Conservation (phyloP, 768 basidiomycete genomes). For the Saitozyma sp. region DNA sequence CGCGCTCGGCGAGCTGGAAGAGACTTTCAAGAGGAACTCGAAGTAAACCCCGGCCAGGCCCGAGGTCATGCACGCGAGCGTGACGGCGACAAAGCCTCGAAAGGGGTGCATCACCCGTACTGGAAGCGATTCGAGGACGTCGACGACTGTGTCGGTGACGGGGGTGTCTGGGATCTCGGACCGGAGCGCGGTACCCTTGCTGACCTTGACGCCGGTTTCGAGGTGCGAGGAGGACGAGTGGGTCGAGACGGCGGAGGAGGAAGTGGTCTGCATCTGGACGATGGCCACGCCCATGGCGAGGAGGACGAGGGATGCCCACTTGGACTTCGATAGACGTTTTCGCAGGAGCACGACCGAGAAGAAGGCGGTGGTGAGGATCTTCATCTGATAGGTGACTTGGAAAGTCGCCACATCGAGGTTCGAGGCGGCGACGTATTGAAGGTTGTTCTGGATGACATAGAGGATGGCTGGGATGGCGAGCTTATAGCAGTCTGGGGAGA, state of each 20-base stretch:
- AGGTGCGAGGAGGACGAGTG: slow-evolving; percentile 2
- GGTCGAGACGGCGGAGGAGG: slow-evolving; percentile 3
- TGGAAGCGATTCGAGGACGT: slow-evolving; percentile 34
- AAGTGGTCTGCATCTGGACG: slow-evolving; percentile 77
- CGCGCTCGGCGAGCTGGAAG: slow-evolving; percentile 38
- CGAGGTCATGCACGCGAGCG: slow-evolving; percentile 88
- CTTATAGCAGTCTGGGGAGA: slow-evolving; percentile 94
- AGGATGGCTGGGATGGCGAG: slow-evolving; percentile 93
- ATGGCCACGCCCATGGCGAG: slow-evolving; percentile 86
- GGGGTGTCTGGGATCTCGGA: slow-evolving; percentile 19
- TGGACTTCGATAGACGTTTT: slow-evolving; percentile 67
- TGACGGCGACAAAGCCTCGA: slow-evolving; percentile 86
- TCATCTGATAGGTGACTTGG: slow-evolving; percentile 97
- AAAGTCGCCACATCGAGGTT: slow-evolving; percentile 95
- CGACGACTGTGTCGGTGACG: slow-evolving; percentile 12
- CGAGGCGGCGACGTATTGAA: slow-evolving; percentile 90
- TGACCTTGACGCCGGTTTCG: slow-evolving; percentile 16
- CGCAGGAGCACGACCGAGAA: slow-evolving; percentile 82
- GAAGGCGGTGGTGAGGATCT: slow-evolving; percentile 88
- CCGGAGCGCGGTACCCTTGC: slow-evolving; percentile 29
- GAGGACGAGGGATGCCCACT: slow-evolving; percentile 83
- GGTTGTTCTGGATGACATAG: slow-evolving; percentile 92
- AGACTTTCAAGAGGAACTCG: slow-evolving; percentile 93
- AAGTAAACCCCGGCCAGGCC: slow-evolving; percentile 97
- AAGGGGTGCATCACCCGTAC: slow-evolving; percentile 66